phyloP scores from a whole-genome alignment of 768 basidiomycete genomes.

The Lactifluus rugatus region DNA sequence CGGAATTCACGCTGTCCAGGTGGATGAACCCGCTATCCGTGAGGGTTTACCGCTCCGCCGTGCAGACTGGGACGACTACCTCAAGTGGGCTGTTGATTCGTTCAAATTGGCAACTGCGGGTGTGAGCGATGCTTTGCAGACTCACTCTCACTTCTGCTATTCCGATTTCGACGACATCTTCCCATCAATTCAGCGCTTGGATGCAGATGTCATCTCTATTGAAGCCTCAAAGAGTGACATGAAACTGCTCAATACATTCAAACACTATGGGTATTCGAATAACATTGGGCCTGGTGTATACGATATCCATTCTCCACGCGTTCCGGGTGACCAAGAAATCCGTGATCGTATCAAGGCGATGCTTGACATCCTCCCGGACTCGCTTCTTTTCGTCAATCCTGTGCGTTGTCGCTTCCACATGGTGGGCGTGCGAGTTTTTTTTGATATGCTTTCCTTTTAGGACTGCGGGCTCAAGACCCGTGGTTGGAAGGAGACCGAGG shows the following conservation, averaged over 20 bases:
- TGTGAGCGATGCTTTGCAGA: slow-evolving; percentile 87
- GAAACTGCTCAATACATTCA: slow-evolving; percentile 94
- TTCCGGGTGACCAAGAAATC: slow-evolving; percentile 89
- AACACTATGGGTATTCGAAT: slow-evolving; percentile 90
- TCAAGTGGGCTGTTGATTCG: slow-evolving; percentile 97
- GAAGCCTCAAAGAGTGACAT: slow-evolving; percentile 98
- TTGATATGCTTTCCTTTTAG: slow-evolving; percentile 25
- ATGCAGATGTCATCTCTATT: slow-evolving; percentile 98
- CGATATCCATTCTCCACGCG: slow-evolving; percentile 99
- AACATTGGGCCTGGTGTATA: slow-evolving; percentile 98
- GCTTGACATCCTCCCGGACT: slow-evolving; percentile 69
- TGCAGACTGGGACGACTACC: slow-evolving; percentile 92
- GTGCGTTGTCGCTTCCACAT: slow-evolving; percentile 28
- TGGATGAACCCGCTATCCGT: slow-evolving; percentile 99
- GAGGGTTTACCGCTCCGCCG: slow-evolving; percentile 97
- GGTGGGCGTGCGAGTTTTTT: not conserved
- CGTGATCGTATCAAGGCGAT: slow-evolving; percentile 82
- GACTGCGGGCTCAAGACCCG: slow-evolving; percentile 99
- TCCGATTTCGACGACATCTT: slow-evolving; percentile 99
- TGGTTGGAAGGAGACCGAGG: slow-evolving; percentile 96
- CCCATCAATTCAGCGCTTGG: slow-evolving; percentile 91
- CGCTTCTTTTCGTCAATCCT: slow-evolving; percentile 88
- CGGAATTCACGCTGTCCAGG: slow-evolving; percentile 96
- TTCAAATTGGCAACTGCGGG: slow-evolving; percentile 97
- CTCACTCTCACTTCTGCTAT: slow-evolving; percentile 99